These are phyloP conservation scores for Pyrenula aspistea DNA, from an alignment of 495 filamentous ascomycete genomes.

Conservation along the genomic window DNA sequence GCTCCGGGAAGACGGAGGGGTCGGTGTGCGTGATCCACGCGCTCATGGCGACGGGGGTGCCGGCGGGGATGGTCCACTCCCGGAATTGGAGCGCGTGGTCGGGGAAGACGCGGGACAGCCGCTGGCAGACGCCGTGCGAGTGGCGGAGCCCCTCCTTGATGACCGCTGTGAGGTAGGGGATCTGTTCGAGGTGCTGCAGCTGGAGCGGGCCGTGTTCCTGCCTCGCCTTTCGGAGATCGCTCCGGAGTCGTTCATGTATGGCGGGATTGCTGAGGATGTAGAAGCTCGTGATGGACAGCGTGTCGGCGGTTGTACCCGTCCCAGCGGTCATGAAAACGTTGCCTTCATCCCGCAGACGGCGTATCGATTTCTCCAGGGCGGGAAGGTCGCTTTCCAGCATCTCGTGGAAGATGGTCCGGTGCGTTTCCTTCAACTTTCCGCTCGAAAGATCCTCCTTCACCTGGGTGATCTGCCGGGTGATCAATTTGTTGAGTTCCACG, in stretches of 20 bases:
- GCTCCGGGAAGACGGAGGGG: slow-evolving; percentile 33
- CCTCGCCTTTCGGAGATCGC: slow-evolving; percentile 5
- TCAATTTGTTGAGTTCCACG: background rate
- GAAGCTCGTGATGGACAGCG: slow-evolving; percentile 14
- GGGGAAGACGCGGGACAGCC: slow-evolving; percentile 17
- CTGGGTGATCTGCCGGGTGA: background rate
- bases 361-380: slow-evolving; percentile 10
- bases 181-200: slow-evolving; percentile 11
- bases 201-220: background rate
- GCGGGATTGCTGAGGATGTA: slow-evolving; percentile 17
- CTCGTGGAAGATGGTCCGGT: slow-evolving; percentile 13
- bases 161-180: slow-evolving; percentile 21
- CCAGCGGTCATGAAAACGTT: slow-evolving; percentile 15
- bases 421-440: background rate
- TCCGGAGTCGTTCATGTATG: slow-evolving; percentile 5
- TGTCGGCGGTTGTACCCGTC: slow-evolving; percentile 18
- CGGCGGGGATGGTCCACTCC: slow-evolving; percentile 34
- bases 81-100: slow-evolving; percentile 20
- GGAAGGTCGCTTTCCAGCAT: slow-evolving; percentile 9
- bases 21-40: slow-evolving; percentile 32
- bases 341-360: slow-evolving; percentile 18
- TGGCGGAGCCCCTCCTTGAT: slow-evolving; percentile 22
- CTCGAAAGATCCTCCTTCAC: background rate
- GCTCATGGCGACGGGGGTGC: slow-evolving; percentile 32
- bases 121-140: slow-evolving; percentile 19